A percentile compares a stretch with the other conserved stretches of the same genome.
phyloP scores from a whole-genome alignment of 2,329 filamentous ascomycete genomes.

The Pseudogymnoascus sp. region DNA sequence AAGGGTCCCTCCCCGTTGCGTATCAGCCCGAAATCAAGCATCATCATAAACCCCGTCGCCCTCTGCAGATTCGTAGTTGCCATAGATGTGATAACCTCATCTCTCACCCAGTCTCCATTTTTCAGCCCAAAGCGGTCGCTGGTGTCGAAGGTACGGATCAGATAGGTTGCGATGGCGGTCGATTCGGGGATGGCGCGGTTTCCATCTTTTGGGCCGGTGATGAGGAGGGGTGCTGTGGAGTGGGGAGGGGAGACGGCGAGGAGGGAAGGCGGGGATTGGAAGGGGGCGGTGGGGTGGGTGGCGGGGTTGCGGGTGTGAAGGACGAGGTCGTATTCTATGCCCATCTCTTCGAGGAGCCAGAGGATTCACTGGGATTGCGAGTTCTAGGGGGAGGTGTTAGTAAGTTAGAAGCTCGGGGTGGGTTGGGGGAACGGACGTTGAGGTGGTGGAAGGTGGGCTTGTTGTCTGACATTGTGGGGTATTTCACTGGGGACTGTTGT shows the following conservation, averaged over 20 bases:
- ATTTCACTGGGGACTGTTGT: background rate
- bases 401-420: background rate
- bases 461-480: background rate
- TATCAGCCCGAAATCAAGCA: conserved; percentile 20
- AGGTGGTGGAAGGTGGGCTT: conserved; percentile 23
- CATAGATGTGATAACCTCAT: conserved; percentile 25
- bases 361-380: conserved; percentile 60
- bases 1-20: conserved; percentile 14
- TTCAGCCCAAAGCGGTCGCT: conserved; percentile 20
- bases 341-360: conserved; percentile 61
- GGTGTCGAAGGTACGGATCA: conserved; percentile 27
- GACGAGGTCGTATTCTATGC: conserved; percentile 65
- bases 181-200: conserved; percentile 24
- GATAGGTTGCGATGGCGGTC: conserved; percentile 25
- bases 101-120: conserved; percentile 22
- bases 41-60: conserved; percentile 19
- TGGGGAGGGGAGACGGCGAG: conserved; percentile 67
- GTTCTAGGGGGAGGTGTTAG: conserved; percentile 37
- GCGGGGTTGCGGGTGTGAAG: conserved; percentile 54
- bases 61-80: conserved; percentile 22
- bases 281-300: conserved; percentile 31
- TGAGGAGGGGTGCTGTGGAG: conserved; percentile 72
- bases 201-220: conserved; percentile 20
- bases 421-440: conserved; percentile 15
- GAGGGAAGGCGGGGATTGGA: conserved; percentile 62